Evolutionary conservation across 2,329 filamentous ascomycete genomes (phyloP).

Genomic region (Fusarium nurragi): DNA sequence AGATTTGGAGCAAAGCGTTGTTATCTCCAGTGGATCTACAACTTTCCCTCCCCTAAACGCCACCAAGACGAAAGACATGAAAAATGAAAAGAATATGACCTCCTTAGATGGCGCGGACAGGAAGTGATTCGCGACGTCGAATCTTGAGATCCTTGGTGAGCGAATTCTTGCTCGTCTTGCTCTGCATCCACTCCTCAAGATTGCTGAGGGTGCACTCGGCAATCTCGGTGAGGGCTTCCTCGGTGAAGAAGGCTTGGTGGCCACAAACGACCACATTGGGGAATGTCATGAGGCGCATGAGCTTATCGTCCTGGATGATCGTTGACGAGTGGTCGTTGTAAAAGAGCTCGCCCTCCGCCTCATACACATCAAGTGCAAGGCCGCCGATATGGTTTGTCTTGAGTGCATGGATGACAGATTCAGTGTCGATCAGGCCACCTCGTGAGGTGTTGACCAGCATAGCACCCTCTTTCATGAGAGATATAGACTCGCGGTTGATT

Average conservation of each 20-base stretch:
- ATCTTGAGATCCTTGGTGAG: constrained; percentile 45
- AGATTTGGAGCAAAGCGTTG: neutral
- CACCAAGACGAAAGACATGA: neutral
- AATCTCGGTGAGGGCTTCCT: constrained; percentile 72
- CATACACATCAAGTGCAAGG: constrained; percentile 74
- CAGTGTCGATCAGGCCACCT: constrained; percentile 70
- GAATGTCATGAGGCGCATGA: constrained; percentile 74
- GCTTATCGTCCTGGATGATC: constrained; percentile 72
- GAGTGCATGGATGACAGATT: constrained; percentile 67
- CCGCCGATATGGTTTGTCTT: constrained; percentile 69
- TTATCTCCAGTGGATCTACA: constrained; percentile 1
- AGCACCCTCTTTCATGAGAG: constrained; percentile 66
- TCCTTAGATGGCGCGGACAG: constrained; percentile 47
- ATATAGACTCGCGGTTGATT: constrained; percentile 64
- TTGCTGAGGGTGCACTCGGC: constrained; percentile 68
- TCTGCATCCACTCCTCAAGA: constrained; percentile 56
- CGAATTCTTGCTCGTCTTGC: constrained; percentile 47
- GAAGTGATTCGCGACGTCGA: constrained; percentile 43
- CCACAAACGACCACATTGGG: constrained; percentile 73
- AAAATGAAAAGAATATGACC: neutral
- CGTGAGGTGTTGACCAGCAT: constrained; percentile 75
- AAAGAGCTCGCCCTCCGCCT: constrained; percentile 70
- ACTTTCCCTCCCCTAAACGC: neutral
- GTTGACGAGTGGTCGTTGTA: constrained; percentile 72
- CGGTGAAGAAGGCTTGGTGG: constrained; percentile 76